Conservation (phyloP, 2,329 filamentous ascomycete species). For the Cercospora citrullina region DNA sequence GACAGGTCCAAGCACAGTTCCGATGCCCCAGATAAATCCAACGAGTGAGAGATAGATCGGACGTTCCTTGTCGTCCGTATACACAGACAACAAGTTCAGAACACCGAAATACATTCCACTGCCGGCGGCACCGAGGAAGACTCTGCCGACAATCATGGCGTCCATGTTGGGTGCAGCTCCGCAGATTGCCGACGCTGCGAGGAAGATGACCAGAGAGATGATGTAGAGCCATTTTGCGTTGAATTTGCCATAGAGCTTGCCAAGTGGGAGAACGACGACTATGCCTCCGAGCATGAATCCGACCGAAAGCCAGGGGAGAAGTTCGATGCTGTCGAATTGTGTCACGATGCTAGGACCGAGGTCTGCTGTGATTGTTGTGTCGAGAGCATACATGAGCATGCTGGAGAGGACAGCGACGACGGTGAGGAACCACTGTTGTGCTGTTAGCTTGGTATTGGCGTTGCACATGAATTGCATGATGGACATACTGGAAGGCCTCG, state of each 20-base stretch:
- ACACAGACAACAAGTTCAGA: background rate
- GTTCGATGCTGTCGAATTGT: constrained; percentile 17
- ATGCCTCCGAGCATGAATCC: constrained; percentile 35
- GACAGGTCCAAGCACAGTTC: background rate
- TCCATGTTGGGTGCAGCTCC: constrained; percentile 38
- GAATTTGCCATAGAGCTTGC: constrained; percentile 33
- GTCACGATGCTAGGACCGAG: background rate
- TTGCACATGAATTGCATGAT: background rate
- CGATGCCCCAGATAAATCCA: background rate
- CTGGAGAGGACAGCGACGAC: background rate
- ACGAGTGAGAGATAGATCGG: background rate
- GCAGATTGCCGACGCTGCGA: constrained; percentile 36
- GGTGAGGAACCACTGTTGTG: background rate
- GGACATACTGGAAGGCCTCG: background rate
- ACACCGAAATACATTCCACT: background rate
- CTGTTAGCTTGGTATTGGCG: background rate
- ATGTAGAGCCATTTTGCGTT: constrained; percentile 36
- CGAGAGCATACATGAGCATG: background rate
- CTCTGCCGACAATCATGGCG: constrained; percentile 38
- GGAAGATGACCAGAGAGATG: constrained; percentile 31
- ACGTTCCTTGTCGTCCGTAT: background rate
- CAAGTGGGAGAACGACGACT: constrained; percentile 24
- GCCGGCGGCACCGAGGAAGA: constrained; percentile 42
- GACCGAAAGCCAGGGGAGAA: constrained; percentile 36
- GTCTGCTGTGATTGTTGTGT: background rate